Evolutionary conservation across 345 rosid genomes (phyloP).

Genomic region (Gossypioides kirkii): DNA sequence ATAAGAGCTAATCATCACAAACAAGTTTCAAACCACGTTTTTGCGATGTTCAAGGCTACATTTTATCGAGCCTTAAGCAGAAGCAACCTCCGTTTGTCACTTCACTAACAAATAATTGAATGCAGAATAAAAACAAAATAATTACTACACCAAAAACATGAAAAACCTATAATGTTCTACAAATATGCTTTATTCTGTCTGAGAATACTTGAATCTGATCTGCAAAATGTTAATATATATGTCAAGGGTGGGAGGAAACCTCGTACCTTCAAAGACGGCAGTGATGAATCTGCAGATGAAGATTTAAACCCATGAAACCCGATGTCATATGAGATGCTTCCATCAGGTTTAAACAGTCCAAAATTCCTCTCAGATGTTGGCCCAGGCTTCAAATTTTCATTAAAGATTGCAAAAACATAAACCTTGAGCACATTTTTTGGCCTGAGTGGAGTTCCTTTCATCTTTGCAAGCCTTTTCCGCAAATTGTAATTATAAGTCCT

Average conservation of each 20-base stretch:
- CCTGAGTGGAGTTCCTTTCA: conserved; percentile 89
- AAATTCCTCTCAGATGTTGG: conserved; percentile 82
- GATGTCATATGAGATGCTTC: conserved; percentile 76
- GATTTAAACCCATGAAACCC: conserved; percentile 75
- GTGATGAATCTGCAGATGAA: conserved; percentile 49
- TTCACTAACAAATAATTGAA: not conserved
- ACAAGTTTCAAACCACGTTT: not conserved
- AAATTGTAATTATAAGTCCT: conserved; percentile 85
- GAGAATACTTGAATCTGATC: not conserved
- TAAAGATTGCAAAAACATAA: conserved; percentile 85
- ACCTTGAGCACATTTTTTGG: conserved; percentile 69
- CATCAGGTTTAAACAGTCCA: conserved; percentile 92
- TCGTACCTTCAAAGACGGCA: conserved; percentile 60
- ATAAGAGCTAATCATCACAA: not conserved
- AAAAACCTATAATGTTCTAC: not conserved
- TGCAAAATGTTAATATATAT: not conserved
- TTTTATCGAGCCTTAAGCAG: not conserved
- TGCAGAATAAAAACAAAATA: not conserved
- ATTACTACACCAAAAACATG: not conserved
- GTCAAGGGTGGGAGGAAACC: conserved; percentile 4
- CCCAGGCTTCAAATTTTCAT: conserved; percentile 75
- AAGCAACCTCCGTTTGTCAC: not conserved
- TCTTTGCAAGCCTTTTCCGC: conserved; percentile 87
- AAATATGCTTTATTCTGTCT: not conserved
- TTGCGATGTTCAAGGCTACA: not conserved